phyloP scores from a whole-genome alignment of 2,329 filamentous ascomycete genomes.

The Coniochaeta sp. region DNA sequence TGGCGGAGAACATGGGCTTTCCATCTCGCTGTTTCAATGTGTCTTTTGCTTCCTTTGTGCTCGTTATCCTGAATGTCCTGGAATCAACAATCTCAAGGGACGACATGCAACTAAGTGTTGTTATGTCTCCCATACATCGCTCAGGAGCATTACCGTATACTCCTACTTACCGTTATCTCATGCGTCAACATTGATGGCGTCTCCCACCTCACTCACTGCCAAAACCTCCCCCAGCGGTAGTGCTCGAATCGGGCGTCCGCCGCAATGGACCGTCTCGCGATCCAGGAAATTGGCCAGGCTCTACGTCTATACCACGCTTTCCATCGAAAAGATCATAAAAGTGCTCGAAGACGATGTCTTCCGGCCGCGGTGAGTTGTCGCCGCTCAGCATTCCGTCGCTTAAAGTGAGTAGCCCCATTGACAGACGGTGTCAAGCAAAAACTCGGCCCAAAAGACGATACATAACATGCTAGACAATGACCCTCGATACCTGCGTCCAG shows the following conservation, averaged over 20 bases:
- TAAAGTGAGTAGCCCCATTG: slow-evolving; percentile 3
- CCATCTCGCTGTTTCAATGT: not conserved
- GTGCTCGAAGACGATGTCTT: slow-evolving; percentile 34
- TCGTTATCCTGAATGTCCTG: not conserved
- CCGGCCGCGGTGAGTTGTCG: slow-evolving; percentile 33
- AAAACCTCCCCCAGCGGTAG: slow-evolving; percentile 9
- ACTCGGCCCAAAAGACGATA: slow-evolving; percentile 52
- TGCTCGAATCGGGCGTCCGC: slow-evolving; percentile 40
- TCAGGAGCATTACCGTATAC: no score
- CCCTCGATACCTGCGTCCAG: slow-evolving; percentile 48
- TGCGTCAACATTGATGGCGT: slow-evolving; percentile 8
- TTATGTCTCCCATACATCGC: not conserved
- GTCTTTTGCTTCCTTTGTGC: not conserved
- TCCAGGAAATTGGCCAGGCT: slow-evolving; percentile 46
- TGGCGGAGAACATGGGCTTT: not conserved
- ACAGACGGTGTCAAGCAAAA: slow-evolving; percentile 30
- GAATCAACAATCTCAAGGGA: no score
- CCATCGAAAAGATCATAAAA: slow-evolving; percentile 43
- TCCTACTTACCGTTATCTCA: not conserved
- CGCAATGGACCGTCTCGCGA: slow-evolving; percentile 45
- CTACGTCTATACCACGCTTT: slow-evolving; percentile 48
- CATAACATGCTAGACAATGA: slow-evolving; percentile 50
- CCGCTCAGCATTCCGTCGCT: not conserved
- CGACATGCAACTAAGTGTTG: not conserved
- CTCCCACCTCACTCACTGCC: slow-evolving; percentile 6